Evolutionary conservation across 2,329 filamentous ascomycete species (phyloP).

Genomic region (Pyrenophora teres): DNA sequence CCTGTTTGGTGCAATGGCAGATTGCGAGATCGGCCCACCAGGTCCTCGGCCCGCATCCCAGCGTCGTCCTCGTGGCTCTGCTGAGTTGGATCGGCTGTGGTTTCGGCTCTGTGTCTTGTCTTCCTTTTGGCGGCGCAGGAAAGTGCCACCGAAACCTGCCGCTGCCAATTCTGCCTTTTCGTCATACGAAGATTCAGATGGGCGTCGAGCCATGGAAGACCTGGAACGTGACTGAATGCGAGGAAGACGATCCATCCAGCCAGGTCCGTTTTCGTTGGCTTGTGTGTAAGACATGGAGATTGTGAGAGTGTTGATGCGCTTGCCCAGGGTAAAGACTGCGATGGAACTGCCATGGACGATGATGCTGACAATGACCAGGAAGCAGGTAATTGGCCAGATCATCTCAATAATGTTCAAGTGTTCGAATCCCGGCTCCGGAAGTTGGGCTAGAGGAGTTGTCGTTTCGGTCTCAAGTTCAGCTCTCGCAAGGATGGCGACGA

Average conservation of each 20-base stretch:
- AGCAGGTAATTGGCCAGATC: conserved; percentile 95
- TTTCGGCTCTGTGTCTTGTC: conserved; percentile 71
- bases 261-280: conserved; percentile 82
- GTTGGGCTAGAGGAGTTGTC: conserved; percentile 71
- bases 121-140: conserved; percentile 77
- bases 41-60: conserved; percentile 74
- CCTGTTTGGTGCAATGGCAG: conserved; percentile 78
- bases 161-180: conserved; percentile 62
- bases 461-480: conserved; percentile 82
- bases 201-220: conserved; percentile 69
- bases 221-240: conserved; percentile 81
- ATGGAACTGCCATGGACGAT: conserved; percentile 97
- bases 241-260: conserved; percentile 94
- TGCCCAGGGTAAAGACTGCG: conserved; percentile 95
- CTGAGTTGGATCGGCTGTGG: conserved; percentile 61
- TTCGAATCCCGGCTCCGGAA: conserved; percentile 59
- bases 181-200: conserved; percentile 61
- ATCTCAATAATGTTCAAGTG: conserved; percentile 76
- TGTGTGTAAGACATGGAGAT: conserved; percentile 96
- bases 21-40: conserved; percentile 86
- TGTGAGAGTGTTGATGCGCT: conserved; percentile 95
- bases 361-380: conserved; percentile 92
- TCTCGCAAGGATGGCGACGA: conserved; percentile 88
- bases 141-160: conserved; percentile 74
- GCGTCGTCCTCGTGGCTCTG: conserved; percentile 64